These are phyloP conservation scores for Tetradesmus obliquus DNA, from an alignment of 139 green algal genomes.

Conservation along the genomic window DNA sequence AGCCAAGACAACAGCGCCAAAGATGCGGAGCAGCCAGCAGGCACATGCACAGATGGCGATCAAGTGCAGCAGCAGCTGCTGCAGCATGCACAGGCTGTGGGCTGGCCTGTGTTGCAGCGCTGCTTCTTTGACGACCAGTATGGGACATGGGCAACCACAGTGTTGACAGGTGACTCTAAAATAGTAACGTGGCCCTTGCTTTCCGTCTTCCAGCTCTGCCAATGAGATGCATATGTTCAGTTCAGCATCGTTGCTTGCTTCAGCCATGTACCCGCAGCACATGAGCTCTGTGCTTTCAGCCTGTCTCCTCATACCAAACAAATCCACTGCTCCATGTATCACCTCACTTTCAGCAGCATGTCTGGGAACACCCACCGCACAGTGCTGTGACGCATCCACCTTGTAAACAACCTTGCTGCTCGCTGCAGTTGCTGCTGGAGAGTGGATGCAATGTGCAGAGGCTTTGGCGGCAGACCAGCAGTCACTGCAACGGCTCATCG, in stretches of 20 bases:
- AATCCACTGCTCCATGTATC: too few species aligned
- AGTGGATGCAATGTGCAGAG: background rate
- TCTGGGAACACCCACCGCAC: background rate
- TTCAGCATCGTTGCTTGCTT: background rate
- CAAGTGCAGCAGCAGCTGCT: background rate
- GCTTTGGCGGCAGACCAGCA: background rate
- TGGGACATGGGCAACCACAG: background rate
- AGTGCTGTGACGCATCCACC: background rate
- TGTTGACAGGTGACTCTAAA: conserved; percentile 26
- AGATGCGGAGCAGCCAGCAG: background rate
- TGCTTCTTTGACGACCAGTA: conserved; percentile 35
- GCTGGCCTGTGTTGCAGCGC: background rate
- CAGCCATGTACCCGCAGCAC: background rate
- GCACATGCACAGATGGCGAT: background rate
- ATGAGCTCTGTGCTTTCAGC: too few species aligned
- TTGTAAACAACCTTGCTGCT: background rate
- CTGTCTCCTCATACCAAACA: too few species aligned
- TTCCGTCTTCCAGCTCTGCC: background rate
- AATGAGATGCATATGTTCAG: background rate
- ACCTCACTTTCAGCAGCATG: too few species aligned
- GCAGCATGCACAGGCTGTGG: conserved; percentile 27
- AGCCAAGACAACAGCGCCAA: background rate
- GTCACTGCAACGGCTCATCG: background rate
- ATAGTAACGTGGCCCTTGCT: too few species aligned
- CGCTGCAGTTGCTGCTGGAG: conserved; percentile 33